Conservation (phyloP, 1,139 yeast species). For the Hemisphaericaspora subhashii region DNA sequence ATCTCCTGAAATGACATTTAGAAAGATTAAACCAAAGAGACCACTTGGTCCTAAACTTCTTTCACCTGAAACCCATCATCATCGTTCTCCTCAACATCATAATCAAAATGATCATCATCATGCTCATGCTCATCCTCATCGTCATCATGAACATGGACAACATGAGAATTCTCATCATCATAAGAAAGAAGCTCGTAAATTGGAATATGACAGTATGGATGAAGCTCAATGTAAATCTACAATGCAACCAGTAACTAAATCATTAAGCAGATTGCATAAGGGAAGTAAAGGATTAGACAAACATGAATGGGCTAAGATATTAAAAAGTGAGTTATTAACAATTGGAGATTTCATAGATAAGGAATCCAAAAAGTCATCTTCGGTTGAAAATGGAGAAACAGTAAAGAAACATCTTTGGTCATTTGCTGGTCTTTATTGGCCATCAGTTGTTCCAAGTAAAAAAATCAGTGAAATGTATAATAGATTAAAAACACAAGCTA, state of each 20-base stretch:
- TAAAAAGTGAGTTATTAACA: slow-evolving; percentile 71
- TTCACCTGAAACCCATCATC: slow-evolving; percentile 8
- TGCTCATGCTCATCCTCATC: slow-evolving; percentile 10
- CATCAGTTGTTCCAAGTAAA: slow-evolving; percentile 79
- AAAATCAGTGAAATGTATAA: slow-evolving; percentile 85
- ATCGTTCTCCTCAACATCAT: slow-evolving; percentile 11
- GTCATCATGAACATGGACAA: slow-evolving; percentile 3
- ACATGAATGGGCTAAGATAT: slow-evolving; percentile 76
- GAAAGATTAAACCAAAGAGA: slow-evolving; percentile 14
- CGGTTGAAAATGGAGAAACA: slow-evolving; percentile 29
- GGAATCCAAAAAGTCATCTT: slow-evolving; percentile 7
- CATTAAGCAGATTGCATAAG: slow-evolving; percentile 70
- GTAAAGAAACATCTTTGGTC: slow-evolving; percentile 80
- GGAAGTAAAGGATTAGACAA: slow-evolving; percentile 84
- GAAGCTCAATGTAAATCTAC: slow-evolving; percentile 65
- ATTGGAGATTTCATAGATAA: slow-evolving; percentile 71
- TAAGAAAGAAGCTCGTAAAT: slow-evolving; percentile 35
- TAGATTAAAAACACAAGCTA: slow-evolving; percentile 44
- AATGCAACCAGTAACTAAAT: slow-evolving; percentile 72
- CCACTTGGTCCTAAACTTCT: slow-evolving; percentile 2
- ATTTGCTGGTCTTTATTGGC: slow-evolving; percentile 91
- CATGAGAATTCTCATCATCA: slow-evolving; percentile 6
- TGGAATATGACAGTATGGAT: slow-evolving; percentile 82
- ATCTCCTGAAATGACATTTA: slow-evolving; percentile 17
- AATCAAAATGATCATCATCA: slow-evolving; percentile 11